Evolutionary conservation across 371 early-diverging fungal genomes (phyloP), one percentile per base, ranked within the genome.

Genomic region (Apophysomyces trapeziformis): DNA sequence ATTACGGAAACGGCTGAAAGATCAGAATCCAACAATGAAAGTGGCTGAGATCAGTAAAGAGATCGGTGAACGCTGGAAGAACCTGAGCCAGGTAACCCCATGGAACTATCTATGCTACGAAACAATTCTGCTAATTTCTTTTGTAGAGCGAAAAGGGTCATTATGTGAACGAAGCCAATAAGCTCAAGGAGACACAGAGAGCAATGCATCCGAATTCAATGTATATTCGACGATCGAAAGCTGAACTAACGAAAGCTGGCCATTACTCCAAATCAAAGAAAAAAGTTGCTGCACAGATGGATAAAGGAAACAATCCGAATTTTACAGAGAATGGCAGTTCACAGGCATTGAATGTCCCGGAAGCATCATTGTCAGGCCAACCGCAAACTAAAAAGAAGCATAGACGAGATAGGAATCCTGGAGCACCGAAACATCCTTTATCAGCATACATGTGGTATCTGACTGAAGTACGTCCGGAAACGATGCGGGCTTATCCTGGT

Each of bases 401-500:
- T 47, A 69, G 70, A 65, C 61, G 80, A 59, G 72, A 68, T 50
- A 86, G 87, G 65, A 92, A 87, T 58, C 87, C 88, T 0, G 82
- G 77, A 38, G 87, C 89, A 11, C 93, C 93, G 41, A 90, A 90
- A 63, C 93, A 92, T 66, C 92, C 93, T n/a, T 83, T 91, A 64
- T 90, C 91, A 2, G 90, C 89, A 0, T 92, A 91, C 66, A 80
- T 92, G 72, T 91, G 87, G 79, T 92, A 85, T 59, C 66, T 91
- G 47, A 88, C 85, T 3, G 87, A 89, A 14, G 87, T 86, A 38
- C 76, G 93, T 16, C 88, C 89, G 0, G 77, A 82, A 9, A 83
- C 87, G 11, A 85, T 87, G 64, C 77, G 82, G 57, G 77, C 87
- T 50, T 79, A 86, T 64, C 85, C 90, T 8, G 88, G 90, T n/a